Conservation (phyloP, 2,329 filamentous ascomycete genomes). For the Neofusicoccum ribis region DNA sequence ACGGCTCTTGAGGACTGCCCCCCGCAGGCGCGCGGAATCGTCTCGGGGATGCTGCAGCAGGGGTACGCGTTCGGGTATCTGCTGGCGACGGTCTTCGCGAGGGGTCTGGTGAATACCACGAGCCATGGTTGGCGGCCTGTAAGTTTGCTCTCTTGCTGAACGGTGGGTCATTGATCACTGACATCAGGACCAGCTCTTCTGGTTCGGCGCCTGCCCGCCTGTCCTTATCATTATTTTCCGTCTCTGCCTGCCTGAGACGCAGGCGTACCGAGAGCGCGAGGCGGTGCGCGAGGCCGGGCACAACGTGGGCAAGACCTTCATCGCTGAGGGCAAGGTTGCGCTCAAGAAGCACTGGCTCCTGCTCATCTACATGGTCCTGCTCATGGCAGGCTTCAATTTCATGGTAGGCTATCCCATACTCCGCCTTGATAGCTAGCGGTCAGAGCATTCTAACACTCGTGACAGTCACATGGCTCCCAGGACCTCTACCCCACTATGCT, state of each 20-base stretch:
- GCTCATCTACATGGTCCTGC: slow-evolving; percentile 75
- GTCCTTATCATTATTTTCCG: slow-evolving; percentile 79
- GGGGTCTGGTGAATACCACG: slow-evolving; percentile 72
- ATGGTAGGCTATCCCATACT: slow-evolving; percentile 50
- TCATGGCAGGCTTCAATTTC: slow-evolving; percentile 93
- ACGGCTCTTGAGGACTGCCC: slow-evolving; percentile 65
- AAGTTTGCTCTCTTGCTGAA: slow-evolving; percentile 4
- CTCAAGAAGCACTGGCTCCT: slow-evolving; percentile 78
- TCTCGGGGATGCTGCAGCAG: slow-evolving; percentile 64
- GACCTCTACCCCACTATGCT: slow-evolving; percentile 64
- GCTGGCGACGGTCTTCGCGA: slow-evolving; percentile 57
- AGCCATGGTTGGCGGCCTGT: slow-evolving; percentile 74
- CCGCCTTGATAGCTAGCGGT: slow-evolving; percentile 7
- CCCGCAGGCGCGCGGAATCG: slow-evolving; percentile 56
- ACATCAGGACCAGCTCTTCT: slow-evolving; percentile 59
- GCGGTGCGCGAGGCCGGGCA: slow-evolving; percentile 60
- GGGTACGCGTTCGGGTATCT: slow-evolving; percentile 66
- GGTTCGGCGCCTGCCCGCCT: slow-evolving; percentile 83
- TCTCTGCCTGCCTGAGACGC: slow-evolving; percentile 75
- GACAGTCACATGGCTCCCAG: slow-evolving; percentile 68
- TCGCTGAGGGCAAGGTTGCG: slow-evolving; percentile 76
- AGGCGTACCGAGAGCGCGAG: slow-evolving; percentile 68
- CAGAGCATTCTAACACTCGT: slow-evolving; percentile 23
- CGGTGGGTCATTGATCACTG: background rate
- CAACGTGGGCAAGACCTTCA: slow-evolving; percentile 66